Evolutionary conservation across 225 moss, liverwort and hornwort genomes (phyloP).

Genomic region (Climacium dendroides): DNA sequence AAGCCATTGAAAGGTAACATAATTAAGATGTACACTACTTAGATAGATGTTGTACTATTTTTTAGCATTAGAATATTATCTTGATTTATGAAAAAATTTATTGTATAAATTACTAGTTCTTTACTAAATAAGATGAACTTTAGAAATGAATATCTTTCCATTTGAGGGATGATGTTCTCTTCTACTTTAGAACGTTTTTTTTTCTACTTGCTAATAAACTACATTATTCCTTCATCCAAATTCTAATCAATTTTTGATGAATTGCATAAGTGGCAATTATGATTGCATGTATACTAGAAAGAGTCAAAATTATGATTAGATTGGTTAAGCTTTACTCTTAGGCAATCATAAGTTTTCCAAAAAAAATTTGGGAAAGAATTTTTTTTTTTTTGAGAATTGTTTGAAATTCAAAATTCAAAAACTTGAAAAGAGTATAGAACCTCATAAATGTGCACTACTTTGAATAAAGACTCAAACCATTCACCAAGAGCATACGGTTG

Average conservation of each 20-base stretch:
- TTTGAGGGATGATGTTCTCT: rapidly evolving
- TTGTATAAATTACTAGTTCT: too few species aligned
- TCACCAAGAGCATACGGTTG: not conserved
- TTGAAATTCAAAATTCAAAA: not conserved
- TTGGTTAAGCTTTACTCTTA: too few species aligned
- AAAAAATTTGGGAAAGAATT: too few species aligned
- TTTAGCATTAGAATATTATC: rapidly evolving
- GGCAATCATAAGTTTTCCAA: not conserved
- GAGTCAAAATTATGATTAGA: not conserved
- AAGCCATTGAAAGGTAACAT: not conserved
- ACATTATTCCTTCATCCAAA: not conserved
- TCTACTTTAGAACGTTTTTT: rapidly evolving
- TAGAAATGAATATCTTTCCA: not conserved
- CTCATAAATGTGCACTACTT: not conserved
- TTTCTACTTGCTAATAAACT: not conserved
- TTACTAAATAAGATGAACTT: too few species aligned
- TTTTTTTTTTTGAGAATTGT: rapidly evolving
- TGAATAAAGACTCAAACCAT: not conserved
- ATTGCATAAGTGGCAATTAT: rapidly evolving
- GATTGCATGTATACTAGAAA: not conserved
- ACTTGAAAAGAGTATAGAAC: not conserved
- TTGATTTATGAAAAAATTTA: too few species aligned
- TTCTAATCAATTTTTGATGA: not conserved
- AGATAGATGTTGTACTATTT: not conserved
- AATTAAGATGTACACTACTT: not conserved